Base-by-base conservation (phyloP, 306 rosid genomes). In the Glycyrrhiza uralensis region DNA sequence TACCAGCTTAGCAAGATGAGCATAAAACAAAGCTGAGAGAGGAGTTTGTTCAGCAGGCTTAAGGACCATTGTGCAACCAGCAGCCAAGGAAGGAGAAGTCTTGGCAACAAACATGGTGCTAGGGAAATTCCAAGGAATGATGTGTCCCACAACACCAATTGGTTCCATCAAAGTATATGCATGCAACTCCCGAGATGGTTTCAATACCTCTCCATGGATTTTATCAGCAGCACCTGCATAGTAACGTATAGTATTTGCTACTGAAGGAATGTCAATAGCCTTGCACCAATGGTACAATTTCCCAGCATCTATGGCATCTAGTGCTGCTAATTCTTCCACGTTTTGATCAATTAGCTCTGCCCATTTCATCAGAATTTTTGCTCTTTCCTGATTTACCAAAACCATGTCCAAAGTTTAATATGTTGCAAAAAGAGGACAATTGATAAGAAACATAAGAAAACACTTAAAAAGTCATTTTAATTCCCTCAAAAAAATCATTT, bases 11-110 rank as follows among this genome's bases (percentile, higher is more conserved):
- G 96, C 85, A 1, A 93, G 86, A 61, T 90, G 90, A 56, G 98
- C 98, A 76, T 81, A 87, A 28, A 72, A 90, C 42, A 93, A 87
- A 50, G 98, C 93, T 0, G 97, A 85, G 29, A 93, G 93, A 7
- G 98, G 94, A 9, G 96, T 90, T 29, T 93, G 98, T 83, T 93
- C 96, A 24, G 97, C 97, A 0, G 98, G 98, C 57, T 93, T 93
- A 58, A 88, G 55, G 57, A 93, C 46, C 89, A 93, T 82, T 17
- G 98, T 90, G 83, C 98, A 93, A 18, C 98, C 98, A 3, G 90
- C 92, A 8, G 98, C 97, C 41, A 93, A 83, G 54, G 98, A 49
- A 5, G 98, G 98, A 79, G 79, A 49, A 5, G 65, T 88, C 86
- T 93, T 93, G 1, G 55, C 12, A 26, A 80, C 60, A 45, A 90